A percentile compares a stretch with the other conserved stretches of the same genome.
Conservation (phyloP, 2,329 filamentous ascomycete genomes). For the Sclerotiophoma versabilis region DNA sequence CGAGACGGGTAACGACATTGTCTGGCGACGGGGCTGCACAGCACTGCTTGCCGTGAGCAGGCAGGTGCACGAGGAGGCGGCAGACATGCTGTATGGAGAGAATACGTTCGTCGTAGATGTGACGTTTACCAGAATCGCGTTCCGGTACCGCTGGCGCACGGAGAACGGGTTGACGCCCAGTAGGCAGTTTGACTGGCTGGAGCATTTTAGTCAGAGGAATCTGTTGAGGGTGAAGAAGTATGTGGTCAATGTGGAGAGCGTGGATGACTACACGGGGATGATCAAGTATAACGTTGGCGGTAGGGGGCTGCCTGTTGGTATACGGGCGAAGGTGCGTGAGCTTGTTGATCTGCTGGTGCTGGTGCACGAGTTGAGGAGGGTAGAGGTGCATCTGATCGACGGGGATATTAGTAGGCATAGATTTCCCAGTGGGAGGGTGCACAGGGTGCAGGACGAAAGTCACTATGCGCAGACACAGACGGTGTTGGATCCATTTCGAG, state of each 20-base stretch:
- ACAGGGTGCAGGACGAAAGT: slow-evolving; percentile 44
- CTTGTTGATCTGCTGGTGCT: slow-evolving; percentile 49
- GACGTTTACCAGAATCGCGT: slow-evolving; percentile 53
- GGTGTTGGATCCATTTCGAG: slow-evolving; percentile 53
- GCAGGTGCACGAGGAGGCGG: slow-evolving; percentile 56
- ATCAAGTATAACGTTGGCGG: slow-evolving; percentile 60
- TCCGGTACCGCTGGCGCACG: slow-evolving; percentile 55
- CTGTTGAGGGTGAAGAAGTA: slow-evolving; percentile 52
- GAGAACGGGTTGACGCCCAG: slow-evolving; percentile 52
- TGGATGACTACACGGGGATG: slow-evolving; percentile 60
- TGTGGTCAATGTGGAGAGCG: slow-evolving; percentile 55
- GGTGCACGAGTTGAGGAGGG: slow-evolving; percentile 29
- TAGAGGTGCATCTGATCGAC: slow-evolving; percentile 45
- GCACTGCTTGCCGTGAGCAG: slow-evolving; percentile 49
- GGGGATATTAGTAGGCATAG: slow-evolving; percentile 36
- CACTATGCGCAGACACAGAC: slow-evolving; percentile 48
- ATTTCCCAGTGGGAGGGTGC: slow-evolving; percentile 42
- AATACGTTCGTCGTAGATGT: slow-evolving; percentile 57
- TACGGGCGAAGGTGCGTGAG: slow-evolving; percentile 50
- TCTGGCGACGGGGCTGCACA: slow-evolving; percentile 55
- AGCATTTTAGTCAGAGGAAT: slow-evolving; percentile 52
- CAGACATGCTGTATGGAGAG: slow-evolving; percentile 55
- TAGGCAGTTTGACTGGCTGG: slow-evolving; percentile 50
- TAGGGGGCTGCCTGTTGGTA: slow-evolving; percentile 52
- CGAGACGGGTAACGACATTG: slow-evolving; percentile 42